Evolutionary conservation across 345 rosid genomes (phyloP), one percentile per base, ranked within the genome.

Genomic region (Bretschneidera sinensis): DNA sequence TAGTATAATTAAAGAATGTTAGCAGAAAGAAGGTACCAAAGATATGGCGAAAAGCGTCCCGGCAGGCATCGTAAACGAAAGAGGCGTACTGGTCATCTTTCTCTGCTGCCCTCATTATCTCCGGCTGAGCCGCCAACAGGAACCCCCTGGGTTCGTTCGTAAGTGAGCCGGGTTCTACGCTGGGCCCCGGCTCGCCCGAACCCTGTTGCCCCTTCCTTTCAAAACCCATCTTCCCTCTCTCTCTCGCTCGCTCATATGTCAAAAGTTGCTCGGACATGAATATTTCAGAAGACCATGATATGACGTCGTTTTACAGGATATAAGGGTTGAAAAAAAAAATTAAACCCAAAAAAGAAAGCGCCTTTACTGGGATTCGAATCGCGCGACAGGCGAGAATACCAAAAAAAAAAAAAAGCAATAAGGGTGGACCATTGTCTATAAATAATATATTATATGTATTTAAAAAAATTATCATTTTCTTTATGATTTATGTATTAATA

Each of bases 31-130:
- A 35, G 53, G 45, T 69, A 84, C 96, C 96, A 55, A 92, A 85
- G 48, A 89, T 89, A 49, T 88, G 92, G 31, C 95, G 89, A 50
- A 94, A 72, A 60, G 96, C 95, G 68, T 94, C 97, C 64, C 92
- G 96, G 79, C 95, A 94, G 63, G 99, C 95, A 35, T 86, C 96
- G 73, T 86, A 83, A 67, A 94, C 77, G 80, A 81, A 90, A 72
- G 89, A 80, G 48, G 99, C 95, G 71, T 94, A 88, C 48, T 90
- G 97, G 66, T 88, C 99, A 71, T 94, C 99, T 64, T 94, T 92
- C 81, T 92, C 97, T 8, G 96, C 96, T 2, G 96, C 96, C 79
- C 99, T 88, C 98, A 92, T 87, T 48, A 84, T 68, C 72, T 92
- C 98, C 55, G 98, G 92, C 80, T 89, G 97, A 35, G 97, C 94